phyloP scores from a whole-genome alignment of 805 yeast species.

The Zygosaccharomyces kombuchaensis region DNA sequence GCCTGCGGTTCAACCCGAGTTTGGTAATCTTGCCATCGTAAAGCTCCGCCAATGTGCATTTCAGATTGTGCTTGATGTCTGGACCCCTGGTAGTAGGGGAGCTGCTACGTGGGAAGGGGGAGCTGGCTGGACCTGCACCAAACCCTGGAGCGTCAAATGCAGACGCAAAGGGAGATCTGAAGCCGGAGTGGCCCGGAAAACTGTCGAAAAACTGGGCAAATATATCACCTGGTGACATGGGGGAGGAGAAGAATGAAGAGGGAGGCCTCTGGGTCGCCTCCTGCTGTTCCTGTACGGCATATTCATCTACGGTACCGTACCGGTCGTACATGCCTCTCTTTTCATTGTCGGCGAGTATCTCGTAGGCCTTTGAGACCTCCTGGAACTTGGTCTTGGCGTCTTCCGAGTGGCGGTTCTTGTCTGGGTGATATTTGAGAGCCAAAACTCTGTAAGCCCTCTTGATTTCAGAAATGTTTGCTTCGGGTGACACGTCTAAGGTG shows the following conservation, averaged over 20 bases:
- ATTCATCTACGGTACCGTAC: constrained; percentile 39
- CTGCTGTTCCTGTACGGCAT: constrained; percentile 17
- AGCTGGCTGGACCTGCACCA: not conserved
- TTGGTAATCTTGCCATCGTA: constrained; percentile 54
- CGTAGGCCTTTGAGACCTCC: constrained; percentile 63
- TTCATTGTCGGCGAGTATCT: constrained; percentile 47
- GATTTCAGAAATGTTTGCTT: constrained; percentile 45
- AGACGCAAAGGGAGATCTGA: constrained; percentile 2
- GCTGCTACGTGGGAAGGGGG: not conserved
- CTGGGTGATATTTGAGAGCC: constrained; percentile 61
- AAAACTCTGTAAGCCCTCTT: constrained; percentile 52
- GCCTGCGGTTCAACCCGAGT: constrained; percentile 48
- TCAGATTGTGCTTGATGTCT: constrained; percentile 53
- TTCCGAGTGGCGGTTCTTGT: constrained; percentile 49
- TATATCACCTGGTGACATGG: constrained; percentile 28
- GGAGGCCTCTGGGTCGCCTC: constrained; percentile 3
- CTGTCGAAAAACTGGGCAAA: constrained; percentile 31
- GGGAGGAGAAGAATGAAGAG: constrained; percentile 9
- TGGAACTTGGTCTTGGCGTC: constrained; percentile 53
- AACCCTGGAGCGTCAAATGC: not conserved
- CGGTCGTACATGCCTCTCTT: constrained; percentile 49
- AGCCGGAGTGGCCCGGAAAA: constrained; percentile 3
- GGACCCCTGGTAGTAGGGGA: constrained; percentile 36
- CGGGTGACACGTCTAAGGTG: constrained; percentile 47
- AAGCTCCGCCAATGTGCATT: constrained; percentile 51